Percentiles rank a stretch among this genome's conserved stretches.
phyloP scores from a whole-genome alignment of 2,329 filamentous ascomycete genomes.

The Fusarium illudens region DNA sequence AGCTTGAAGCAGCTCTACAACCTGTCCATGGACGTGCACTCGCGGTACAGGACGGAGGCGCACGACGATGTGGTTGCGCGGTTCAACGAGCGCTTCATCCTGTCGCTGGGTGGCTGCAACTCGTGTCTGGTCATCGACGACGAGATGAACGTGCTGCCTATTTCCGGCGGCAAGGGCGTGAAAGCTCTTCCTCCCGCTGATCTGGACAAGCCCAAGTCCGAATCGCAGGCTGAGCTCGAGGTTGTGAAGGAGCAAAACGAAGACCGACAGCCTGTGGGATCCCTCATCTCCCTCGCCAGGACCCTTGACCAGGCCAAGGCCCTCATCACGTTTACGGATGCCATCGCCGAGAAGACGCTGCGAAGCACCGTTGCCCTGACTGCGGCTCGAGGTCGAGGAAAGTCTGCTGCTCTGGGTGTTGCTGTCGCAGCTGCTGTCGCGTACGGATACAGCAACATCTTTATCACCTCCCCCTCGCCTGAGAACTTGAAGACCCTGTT shows the following conservation, averaged over 20 bases:
- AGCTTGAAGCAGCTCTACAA: constrained; percentile 98
- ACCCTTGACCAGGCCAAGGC: constrained; percentile 97
- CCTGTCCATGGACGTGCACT: constrained; percentile 97
- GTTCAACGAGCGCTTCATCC: constrained; percentile 97
- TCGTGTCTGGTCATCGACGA: constrained; percentile 96
- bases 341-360: constrained; percentile 94
- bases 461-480: constrained; percentile 96
- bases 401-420: constrained; percentile 94
- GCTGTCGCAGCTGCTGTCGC: constrained; percentile 93
- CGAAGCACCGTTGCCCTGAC: constrained; percentile 93
- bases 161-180: constrained; percentile 93
- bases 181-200: constrained; percentile 81
- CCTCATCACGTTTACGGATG: constrained; percentile 94
- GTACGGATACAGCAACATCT: constrained; percentile 98
- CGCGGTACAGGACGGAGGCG: constrained; percentile 93
- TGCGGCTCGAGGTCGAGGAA: constrained; percentile 92
- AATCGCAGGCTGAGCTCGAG: constrained; percentile 78
- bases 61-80: constrained; percentile 93
- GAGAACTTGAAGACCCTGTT: constrained; percentile 99
- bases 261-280: constrained; percentile 86
- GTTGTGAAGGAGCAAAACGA: constrained; percentile 86
- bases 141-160: constrained; percentile 95
- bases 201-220: constrained; percentile 75
- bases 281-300: constrained; percentile 82
- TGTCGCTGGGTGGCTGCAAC: constrained; percentile 94